Evolutionary conservation across 1,139 yeast genomes (phyloP), one percentile per base, ranked within the genome.

Genomic region (Blastobotrys niveus): DNA sequence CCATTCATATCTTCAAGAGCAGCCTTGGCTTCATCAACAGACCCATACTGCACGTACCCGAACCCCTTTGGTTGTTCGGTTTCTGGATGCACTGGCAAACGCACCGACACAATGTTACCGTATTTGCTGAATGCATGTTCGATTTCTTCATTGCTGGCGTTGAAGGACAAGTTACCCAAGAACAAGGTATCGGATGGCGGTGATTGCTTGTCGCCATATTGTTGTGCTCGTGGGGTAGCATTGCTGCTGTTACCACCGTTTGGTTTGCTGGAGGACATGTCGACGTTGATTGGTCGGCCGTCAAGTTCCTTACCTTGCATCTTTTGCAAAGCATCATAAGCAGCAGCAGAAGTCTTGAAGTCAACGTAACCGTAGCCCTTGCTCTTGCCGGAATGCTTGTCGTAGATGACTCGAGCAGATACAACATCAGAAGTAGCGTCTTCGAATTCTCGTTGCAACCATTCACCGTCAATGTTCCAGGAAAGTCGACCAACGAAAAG

Each of bases 281-380:
- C 98, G 64, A 88, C 77, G 75, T 89, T 89, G 65, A 91, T 77
- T 66, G 94, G 86, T 77, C 98, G 84, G 58, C 98, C 98, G 61
- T 91, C 98, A 57, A 91, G 81, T 72, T 89, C 97, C 63, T 74
- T 79, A 62, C 96, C 97, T 72, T 88, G 95, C 78, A 74, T 77
- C 65, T 82, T 86, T 52, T 72, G 73, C 53, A 89, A 71, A n/a
- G 98, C 97, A 68, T 81, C 81, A 67, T 86, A 89, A 55, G 97
- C 98, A 50, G 72, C 74, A 35, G 77, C 76, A 60, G 78, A 79
- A 59, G 75, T 68, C 59, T 80, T 87, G 63, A 91, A 91, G 66
- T 91, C 98, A 67, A 91, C 96, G 71, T 91, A 91, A 61, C 98
- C 98, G 75, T 84, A 91, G 66, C 98, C 98, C 76, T 93, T 82